phyloP scores from a whole-genome alignment of 2,329 filamentous ascomycete species.

The Aureobasidium uvarum region DNA sequence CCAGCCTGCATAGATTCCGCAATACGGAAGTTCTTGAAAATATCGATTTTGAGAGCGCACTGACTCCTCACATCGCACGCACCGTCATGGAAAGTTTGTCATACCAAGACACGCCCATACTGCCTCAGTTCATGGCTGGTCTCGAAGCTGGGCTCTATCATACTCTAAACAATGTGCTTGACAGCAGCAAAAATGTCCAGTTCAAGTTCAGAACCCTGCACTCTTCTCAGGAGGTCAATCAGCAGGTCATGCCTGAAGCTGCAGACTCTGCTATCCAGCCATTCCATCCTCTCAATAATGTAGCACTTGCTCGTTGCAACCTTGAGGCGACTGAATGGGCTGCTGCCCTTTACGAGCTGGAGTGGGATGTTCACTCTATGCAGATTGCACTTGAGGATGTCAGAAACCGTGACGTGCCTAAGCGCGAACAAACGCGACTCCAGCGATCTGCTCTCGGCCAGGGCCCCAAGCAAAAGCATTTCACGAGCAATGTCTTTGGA shows the following conservation, averaged over 20 bases:
- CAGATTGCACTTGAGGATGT: constrained; percentile 22
- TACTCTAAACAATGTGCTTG: not conserved
- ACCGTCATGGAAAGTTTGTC: constrained; percentile 33
- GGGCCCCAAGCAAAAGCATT: constrained; percentile 28
- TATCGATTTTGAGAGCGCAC: constrained; percentile 34
- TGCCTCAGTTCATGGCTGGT: not conserved
- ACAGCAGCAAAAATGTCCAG: not conserved
- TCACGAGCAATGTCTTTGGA: constrained; percentile 8
- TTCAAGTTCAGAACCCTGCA: constrained; percentile 6
- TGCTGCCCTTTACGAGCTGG: constrained; percentile 27
- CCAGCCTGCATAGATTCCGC: constrained; percentile 42
- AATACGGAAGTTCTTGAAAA: constrained; percentile 31
- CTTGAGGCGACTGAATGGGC: not conserved
- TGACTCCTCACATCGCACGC: not conserved
- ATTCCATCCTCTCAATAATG: constrained; percentile 50
- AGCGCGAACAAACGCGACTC: constrained; percentile 29
- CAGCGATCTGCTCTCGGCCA: constrained; percentile 31
- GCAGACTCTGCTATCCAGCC: constrained; percentile 41
- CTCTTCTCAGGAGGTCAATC: not conserved
- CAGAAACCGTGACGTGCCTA: constrained; percentile 14
- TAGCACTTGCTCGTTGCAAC: constrained; percentile 41
- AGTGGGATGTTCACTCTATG: constrained; percentile 29
- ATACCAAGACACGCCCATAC: constrained; percentile 33
- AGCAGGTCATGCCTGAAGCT: constrained; percentile 28
- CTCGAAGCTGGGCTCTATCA: constrained; percentile 8